A percentile compares a stretch with the other conserved stretches of the same genome.
Evolutionary conservation across 768 basidiomycete genomes (phyloP).

Genomic region (Boletales sp.): DNA sequence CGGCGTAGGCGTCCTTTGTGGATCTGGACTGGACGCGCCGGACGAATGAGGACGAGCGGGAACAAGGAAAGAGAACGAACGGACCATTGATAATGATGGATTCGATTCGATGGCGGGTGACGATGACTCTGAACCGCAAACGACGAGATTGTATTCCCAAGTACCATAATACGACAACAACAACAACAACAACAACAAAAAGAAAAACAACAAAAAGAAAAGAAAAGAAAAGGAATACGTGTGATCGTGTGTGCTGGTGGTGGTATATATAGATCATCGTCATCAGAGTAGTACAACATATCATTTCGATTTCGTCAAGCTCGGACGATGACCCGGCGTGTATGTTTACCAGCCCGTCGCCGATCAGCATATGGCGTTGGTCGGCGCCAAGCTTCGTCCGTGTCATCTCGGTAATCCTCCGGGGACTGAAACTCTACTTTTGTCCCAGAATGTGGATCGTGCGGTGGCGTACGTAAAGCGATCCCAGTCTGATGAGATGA

Average conservation of each 20-base stretch:
- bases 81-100: too few relatives aligned
- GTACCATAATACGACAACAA: too few relatives aligned
- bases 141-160: too few relatives aligned
- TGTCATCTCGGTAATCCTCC: slow-evolving; percentile 54
- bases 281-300: too few relatives aligned
- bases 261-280: too few relatives aligned
- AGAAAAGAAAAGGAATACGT: too few relatives aligned
- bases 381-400: slow-evolving; percentile 68
- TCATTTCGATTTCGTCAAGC: slow-evolving; percentile 11
- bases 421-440: slow-evolving; percentile 30
- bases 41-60: too few relatives aligned
- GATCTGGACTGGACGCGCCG: slow-evolving; percentile 23
- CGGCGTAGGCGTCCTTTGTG: slow-evolving; percentile 44
- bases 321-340: slow-evolving; percentile 64
- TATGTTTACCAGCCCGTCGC: slow-evolving; percentile 77
- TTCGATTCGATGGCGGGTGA: too few relatives aligned
- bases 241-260: too few relatives aligned
- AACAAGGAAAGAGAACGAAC: slow-evolving; percentile 14
- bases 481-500: slow-evolving; percentile 20
- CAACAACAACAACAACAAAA: too few relatives aligned
- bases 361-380: slow-evolving; percentile 75
- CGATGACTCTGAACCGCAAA: too few relatives aligned
- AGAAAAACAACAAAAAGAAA: too few relatives aligned
- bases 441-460: slow-evolving; percentile 36
- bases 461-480: slow-evolving; percentile 45